Conservation (phyloP, 495 filamentous ascomycete genomes). For the Opeltia flavorubescens region DNA sequence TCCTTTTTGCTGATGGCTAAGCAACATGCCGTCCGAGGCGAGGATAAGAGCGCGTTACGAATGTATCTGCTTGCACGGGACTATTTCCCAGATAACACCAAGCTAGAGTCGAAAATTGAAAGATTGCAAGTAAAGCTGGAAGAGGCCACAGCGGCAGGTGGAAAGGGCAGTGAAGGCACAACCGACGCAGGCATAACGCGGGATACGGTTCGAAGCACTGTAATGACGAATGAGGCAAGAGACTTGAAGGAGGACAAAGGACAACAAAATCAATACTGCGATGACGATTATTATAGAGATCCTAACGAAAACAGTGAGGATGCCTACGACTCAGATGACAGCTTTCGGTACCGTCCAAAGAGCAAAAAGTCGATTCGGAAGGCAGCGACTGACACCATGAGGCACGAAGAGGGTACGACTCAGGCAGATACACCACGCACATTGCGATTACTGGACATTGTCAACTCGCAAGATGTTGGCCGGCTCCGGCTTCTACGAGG, state of each 20-base stretch:
- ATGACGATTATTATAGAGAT: slow-evolving; percentile 7
- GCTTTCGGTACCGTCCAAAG: slow-evolving; percentile 29
- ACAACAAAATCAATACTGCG: slow-evolving; percentile 24
- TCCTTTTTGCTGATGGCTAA: slow-evolving; percentile 81
- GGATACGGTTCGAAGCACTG: slow-evolving; percentile 29
- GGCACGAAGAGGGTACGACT: background rate
- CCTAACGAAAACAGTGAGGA: slow-evolving; percentile 16
- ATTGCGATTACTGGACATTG: slow-evolving; percentile 56
- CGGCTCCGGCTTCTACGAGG: slow-evolving; percentile 56
- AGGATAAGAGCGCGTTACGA: slow-evolving; percentile 61
- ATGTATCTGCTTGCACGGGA: slow-evolving; percentile 78
- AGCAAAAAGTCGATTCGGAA: slow-evolving; percentile 16
- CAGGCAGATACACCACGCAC: slow-evolving; percentile 48
- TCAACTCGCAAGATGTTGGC: slow-evolving; percentile 69
- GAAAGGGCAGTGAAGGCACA: slow-evolving; percentile 4
- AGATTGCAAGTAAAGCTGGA: slow-evolving; percentile 48
- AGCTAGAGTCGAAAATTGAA: slow-evolving; percentile 64
- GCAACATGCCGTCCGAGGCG: slow-evolving; percentile 72
- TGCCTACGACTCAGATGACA: slow-evolving; percentile 23
- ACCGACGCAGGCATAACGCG: slow-evolving; percentile 35
- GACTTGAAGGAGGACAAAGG: slow-evolving; percentile 13
- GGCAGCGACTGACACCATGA: slow-evolving; percentile 11
- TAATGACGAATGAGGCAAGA: slow-evolving; percentile 10
- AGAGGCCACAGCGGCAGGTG: slow-evolving; percentile 18
- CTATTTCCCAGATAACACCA: slow-evolving; percentile 77